Evolutionary conservation across 192 early-diverging fungal species (phyloP).

Genomic region (Umbelopsis sp.): DNA sequence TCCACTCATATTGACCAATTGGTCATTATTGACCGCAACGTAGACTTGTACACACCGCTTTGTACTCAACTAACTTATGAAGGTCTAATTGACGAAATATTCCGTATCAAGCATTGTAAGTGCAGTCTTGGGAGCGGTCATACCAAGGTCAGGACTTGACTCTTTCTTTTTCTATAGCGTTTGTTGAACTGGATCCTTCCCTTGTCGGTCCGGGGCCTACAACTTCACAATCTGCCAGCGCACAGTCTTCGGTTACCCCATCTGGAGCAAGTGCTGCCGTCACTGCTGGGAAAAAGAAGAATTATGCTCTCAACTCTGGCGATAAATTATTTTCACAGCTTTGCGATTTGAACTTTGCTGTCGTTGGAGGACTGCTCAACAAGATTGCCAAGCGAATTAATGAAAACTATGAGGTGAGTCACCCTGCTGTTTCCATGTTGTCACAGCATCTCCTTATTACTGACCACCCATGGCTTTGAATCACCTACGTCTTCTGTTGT

Average conservation of each 20-base stretch:
- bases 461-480: no score
- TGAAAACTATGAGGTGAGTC: conserved; percentile 75
- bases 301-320: conserved; percentile 76
- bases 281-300: conserved; percentile 62
- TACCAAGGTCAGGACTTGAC: not conserved
- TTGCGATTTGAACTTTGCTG: conserved; percentile 89
- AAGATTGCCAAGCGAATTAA: conserved; percentile 85
- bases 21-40: conserved; percentile 87
- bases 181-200: conserved; percentile 75
- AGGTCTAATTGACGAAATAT: conserved; percentile 94
- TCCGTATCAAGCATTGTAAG: conserved; percentile 77
- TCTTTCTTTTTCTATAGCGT: conserved; percentile 44
- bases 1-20: conserved; percentile 77
- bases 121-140: conserved; percentile 2
- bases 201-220: conserved; percentile 45
- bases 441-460: no score
- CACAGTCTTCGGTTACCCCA: conserved; percentile 23
- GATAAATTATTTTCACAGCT: conserved; percentile 83
- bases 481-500: not conserved
- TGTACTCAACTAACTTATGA: conserved; percentile 97
- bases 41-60: conserved; percentile 90
- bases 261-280: conserved; percentile 32
- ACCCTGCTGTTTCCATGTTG: no score
- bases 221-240: not conserved
- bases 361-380: conserved; percentile 82